Conservation (phyloP, 2,329 filamentous ascomycete species). For the Phyllachora maydis region DNA sequence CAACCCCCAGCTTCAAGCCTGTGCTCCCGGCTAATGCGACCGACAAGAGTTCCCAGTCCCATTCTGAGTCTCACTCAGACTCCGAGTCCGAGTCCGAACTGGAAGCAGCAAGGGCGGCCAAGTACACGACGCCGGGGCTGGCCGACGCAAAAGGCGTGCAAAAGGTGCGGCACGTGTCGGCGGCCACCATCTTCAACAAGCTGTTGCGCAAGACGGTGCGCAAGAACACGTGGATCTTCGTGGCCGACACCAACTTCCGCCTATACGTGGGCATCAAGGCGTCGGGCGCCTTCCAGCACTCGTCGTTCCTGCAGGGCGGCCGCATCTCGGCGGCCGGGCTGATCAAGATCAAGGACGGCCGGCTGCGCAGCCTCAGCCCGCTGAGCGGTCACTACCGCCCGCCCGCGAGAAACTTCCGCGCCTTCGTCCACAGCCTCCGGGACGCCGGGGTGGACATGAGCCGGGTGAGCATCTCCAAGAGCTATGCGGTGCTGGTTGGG, state of each 20-base stretch:
- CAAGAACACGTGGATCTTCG: conserved; percentile 89
- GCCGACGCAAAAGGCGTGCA: conserved; percentile 37
- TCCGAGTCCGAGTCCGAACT: conserved; percentile 13
- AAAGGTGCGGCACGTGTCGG: conserved; percentile 42
- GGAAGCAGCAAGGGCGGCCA: conserved; percentile 39
- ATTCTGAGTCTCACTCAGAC: too few species aligned
- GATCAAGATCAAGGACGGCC: conserved; percentile 68
- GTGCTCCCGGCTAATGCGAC: conserved; percentile 10
- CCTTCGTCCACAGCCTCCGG: conserved; percentile 55
- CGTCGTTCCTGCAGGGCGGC: conserved; percentile 67
- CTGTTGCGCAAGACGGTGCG: conserved; percentile 59
- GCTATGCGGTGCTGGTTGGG: conserved; percentile 65
- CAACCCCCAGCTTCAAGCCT: conserved; percentile 28
- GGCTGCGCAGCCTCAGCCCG: conserved; percentile 51
- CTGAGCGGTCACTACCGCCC: conserved; percentile 69
- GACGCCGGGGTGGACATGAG: conserved; percentile 61
- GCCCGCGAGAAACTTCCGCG: conserved; percentile 62
- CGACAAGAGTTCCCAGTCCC: conserved; percentile 8
- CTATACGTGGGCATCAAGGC: conserved; percentile 84
- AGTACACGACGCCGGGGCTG: conserved; percentile 43
- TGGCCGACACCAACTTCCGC: conserved; percentile 66
- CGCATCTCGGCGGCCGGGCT: conserved; percentile 67
- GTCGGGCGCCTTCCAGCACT: conserved; percentile 76
- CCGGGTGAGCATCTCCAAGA: conserved; percentile 57
- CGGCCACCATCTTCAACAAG: conserved; percentile 56